Evolutionary conservation across 2,329 filamentous ascomycete species (phyloP).

Genomic region (Aspergillus hortae): DNA sequence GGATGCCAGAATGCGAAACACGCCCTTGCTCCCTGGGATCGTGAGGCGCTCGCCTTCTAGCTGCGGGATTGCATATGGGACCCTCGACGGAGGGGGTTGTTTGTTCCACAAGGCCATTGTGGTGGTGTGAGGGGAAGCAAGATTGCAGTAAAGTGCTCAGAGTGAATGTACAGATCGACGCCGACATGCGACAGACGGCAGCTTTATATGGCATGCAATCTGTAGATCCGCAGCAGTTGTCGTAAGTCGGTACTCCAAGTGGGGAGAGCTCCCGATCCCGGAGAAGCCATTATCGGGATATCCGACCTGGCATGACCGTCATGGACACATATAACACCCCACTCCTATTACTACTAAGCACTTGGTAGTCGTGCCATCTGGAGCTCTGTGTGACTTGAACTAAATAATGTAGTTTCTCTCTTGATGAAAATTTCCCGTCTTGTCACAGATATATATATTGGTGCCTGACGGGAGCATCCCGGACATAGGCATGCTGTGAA

Average conservation of each 20-base stretch:
- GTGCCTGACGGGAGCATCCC: too few relatives aligned
- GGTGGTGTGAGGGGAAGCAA: not conserved
- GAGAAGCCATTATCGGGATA: constrained; percentile 18
- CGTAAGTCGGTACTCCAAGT: constrained; percentile 11
- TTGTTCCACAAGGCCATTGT: constrained; percentile 23
- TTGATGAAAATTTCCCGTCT: too few relatives aligned
- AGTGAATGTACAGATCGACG: not conserved
- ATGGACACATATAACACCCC: not conserved
- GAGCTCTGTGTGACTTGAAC: too few relatives aligned
- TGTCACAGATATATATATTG: too few relatives aligned
- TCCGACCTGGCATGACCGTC: constrained; percentile 13
- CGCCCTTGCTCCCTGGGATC: constrained; percentile 52
- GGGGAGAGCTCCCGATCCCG: constrained; percentile 13
- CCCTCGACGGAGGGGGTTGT: constrained; percentile 36
- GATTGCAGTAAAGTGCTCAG: not conserved
- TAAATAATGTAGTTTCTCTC: too few relatives aligned
- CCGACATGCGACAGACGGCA: not conserved
- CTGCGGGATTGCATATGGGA: constrained; percentile 47
- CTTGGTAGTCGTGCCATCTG: too few relatives aligned
- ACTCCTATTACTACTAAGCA: not conserved
- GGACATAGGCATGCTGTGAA: too few relatives aligned
- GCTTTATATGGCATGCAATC: not conserved
- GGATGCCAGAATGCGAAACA: constrained; percentile 50
- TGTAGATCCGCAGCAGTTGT: constrained; percentile 2
- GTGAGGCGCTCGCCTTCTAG: constrained; percentile 51